phyloP scores from a whole-genome alignment of 805 yeast genomes.

The Candida michaelii region DNA sequence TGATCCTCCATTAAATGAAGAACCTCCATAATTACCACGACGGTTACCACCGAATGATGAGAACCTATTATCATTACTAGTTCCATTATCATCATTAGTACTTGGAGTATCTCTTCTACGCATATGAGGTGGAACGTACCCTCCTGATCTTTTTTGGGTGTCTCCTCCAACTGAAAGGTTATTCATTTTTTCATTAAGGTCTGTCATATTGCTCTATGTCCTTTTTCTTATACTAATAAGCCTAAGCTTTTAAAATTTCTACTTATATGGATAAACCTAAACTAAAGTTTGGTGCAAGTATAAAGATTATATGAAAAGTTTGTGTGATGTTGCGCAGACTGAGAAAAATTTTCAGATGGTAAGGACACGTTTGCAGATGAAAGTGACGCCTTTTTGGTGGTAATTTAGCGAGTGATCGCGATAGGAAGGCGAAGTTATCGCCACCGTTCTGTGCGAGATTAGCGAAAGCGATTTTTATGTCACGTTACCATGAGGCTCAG shows the following conservation, averaged over 20 bases:
- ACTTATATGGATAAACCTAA: slow-evolving; percentile 3
- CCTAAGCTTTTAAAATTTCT: slow-evolving; percentile 8
- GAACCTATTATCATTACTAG: neutral
- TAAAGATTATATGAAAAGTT: slow-evolving; percentile 1
- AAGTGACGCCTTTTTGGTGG: neutral
- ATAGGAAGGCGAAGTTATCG: too few species aligned
- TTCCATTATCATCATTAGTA: slow-evolving; percentile 7
- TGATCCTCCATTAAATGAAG: neutral
- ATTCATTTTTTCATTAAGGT: slow-evolving; percentile 56
- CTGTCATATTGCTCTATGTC: slow-evolving; percentile 47
- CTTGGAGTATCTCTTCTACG: slow-evolving; percentile 16
- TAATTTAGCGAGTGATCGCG: neutral
- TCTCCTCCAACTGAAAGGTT: slow-evolving; percentile 52
- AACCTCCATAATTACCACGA: slow-evolving; percentile 18
- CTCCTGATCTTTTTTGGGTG: slow-evolving; percentile 18
- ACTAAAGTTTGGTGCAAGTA: slow-evolving; percentile 1
- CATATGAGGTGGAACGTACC: slow-evolving; percentile 60
- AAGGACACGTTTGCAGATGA: neutral
- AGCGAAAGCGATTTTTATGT: too few species aligned
- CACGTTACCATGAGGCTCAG: too few species aligned
- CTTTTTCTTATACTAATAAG: slow-evolving; percentile 3
- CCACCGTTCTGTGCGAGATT: too few species aligned
- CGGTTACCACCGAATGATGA: slow-evolving; percentile 9
- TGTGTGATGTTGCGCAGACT: slow-evolving; percentile 4
- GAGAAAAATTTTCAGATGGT: slow-evolving; percentile 2